Percentiles rank a stretch among this genome's conserved stretches.
These are phyloP conservation scores for Kitagawia praeruptora DNA, from an alignment of 129 eudicot genomes.

Conservation along the genomic window DNA sequence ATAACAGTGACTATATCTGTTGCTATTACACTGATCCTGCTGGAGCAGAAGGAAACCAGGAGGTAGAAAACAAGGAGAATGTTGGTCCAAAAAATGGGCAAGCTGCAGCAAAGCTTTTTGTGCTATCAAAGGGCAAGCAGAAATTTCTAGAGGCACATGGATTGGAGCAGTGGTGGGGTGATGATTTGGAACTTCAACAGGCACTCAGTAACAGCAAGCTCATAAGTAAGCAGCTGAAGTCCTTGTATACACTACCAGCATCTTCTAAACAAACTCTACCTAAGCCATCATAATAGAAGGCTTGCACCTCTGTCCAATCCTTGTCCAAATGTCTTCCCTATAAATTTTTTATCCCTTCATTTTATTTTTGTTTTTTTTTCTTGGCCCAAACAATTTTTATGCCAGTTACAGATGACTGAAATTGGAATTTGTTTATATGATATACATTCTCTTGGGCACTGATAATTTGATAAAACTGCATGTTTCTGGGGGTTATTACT, in stretches of 20 bases:
- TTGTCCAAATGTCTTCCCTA: not conserved
- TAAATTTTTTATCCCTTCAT: not conserved
- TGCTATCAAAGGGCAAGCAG: slow-evolving; percentile 82
- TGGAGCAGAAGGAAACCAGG: slow-evolving; percentile 18
- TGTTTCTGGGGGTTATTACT: not conserved
- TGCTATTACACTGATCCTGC: slow-evolving; percentile 73
- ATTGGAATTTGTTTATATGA: not conserved
- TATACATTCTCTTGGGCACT: not conserved
- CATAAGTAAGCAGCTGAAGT: slow-evolving; percentile 73
- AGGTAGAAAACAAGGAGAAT: slow-evolving; percentile 55
- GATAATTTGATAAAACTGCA: not conserved
- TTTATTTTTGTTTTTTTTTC: not conserved
- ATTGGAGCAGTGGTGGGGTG: slow-evolving; percentile 98
- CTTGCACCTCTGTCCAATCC: not conserved
- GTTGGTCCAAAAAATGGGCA: slow-evolving; percentile 32
- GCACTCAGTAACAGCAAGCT: slow-evolving; percentile 75
- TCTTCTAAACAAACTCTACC: slow-evolving; percentile 22
- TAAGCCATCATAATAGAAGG: slow-evolving; percentile 12
- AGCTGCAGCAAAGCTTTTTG: slow-evolving; percentile 72
- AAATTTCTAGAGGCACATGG: slow-evolving; percentile 94
- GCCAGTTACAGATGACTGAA: slow-evolving; percentile 1
- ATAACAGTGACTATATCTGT: slow-evolving; percentile 88
- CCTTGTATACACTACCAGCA: slow-evolving; percentile 60
- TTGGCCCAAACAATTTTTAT: not conserved
- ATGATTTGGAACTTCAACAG: slow-evolving; percentile 79